Conservation (phyloP, 345 rosid genomes). For the Psidium friedrichsthalianum region DNA sequence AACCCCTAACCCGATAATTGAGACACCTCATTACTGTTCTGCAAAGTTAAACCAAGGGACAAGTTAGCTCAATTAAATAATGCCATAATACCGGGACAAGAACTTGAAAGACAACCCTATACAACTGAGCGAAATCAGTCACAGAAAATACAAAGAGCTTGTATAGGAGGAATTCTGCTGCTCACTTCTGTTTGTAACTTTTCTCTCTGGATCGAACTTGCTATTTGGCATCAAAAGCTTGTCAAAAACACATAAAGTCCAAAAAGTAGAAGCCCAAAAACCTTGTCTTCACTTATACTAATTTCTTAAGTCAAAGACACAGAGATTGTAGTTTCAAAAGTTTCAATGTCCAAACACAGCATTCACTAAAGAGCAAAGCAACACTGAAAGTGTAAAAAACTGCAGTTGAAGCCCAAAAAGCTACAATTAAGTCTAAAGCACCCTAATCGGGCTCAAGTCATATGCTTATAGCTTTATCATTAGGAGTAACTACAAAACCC, state of each 20-base stretch:
- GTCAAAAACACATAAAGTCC: background rate
- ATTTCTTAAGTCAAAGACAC: background rate
- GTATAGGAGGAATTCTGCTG: background rate
- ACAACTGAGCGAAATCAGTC: background rate
- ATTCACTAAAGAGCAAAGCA: background rate
- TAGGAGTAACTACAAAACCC: conserved; percentile 6
- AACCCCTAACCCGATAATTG: background rate
- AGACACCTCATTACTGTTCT: background rate
- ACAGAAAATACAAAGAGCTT: background rate
- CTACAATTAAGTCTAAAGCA: background rate
- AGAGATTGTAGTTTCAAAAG: background rate
- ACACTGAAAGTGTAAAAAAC: background rate
- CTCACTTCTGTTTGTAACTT: background rate
- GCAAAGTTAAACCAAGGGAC: background rate
- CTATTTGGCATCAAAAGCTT: background rate
- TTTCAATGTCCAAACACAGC: background rate
- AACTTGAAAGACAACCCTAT: background rate
- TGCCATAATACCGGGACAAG: background rate
- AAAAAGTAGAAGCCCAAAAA: background rate
- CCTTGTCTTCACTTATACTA: background rate
- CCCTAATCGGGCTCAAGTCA: background rate
- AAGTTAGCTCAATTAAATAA: background rate
- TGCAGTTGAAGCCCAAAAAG: background rate
- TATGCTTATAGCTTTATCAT: background rate
- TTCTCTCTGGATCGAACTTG: background rate